These are phyloP conservation scores for Infundibulicybe gibba DNA, from an alignment of 768 basidiomycete genomes.

Conservation along the genomic window DNA sequence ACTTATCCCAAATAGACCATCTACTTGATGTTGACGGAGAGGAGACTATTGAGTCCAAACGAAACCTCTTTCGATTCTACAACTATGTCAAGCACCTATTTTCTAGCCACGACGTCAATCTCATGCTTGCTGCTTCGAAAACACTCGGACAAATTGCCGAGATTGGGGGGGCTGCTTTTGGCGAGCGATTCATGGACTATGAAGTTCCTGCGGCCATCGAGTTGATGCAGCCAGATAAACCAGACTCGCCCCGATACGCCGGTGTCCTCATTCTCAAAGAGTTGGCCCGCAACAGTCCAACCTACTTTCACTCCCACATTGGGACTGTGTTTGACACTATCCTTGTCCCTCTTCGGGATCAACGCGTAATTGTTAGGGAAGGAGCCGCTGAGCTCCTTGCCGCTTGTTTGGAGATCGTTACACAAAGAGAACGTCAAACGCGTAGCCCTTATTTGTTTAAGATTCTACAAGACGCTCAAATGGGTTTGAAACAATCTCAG, in stretches of 20 bases:
- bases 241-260: conserved; percentile 85
- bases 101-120: conserved; percentile 84
- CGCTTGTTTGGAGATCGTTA: conserved; percentile 86
- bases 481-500: conserved; percentile 72
- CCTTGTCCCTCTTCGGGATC: conserved; percentile 84
- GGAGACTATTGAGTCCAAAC: conserved; percentile 77
- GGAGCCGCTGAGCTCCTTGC: conserved; percentile 93
- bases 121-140: conserved; percentile 95
- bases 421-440: conserved; percentile 63
- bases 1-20: conserved; percentile 42
- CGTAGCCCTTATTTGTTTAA: conserved; percentile 66
- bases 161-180: conserved; percentile 79
- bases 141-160: conserved; percentile 85
- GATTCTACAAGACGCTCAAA: conserved; percentile 87
- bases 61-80: conserved; percentile 82
- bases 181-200: conserved; percentile 85
- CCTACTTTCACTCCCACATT: conserved; percentile 86
- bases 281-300: conserved; percentile 84
- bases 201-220: conserved; percentile 86
- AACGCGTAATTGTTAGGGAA: conserved; percentile 87
- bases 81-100: conserved; percentile 93
- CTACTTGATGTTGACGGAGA: conserved; percentile 75
- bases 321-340: conserved; percentile 90
- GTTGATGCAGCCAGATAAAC: conserved; percentile 72
- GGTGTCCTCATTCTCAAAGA: conserved; percentile 94